Evolutionary conservation across 1,284 basidiomycete species (phyloP).

Genomic region (Amylostereum chailletii): DNA sequence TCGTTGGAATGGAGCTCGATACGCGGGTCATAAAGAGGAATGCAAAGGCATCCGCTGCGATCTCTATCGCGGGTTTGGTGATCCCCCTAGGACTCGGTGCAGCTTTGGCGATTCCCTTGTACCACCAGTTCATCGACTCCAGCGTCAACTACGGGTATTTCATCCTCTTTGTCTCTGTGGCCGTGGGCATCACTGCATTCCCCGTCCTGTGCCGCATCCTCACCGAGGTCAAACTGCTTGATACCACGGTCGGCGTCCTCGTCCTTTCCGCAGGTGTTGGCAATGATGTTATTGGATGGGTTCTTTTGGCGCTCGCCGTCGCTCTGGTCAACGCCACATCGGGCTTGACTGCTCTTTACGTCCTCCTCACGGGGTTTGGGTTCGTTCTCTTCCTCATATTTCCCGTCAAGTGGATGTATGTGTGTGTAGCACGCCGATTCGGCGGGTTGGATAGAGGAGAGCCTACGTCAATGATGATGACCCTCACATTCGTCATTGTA

Average conservation of each 20-base stretch:
- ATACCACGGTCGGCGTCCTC: constrained; percentile 60
- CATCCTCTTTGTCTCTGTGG: constrained; percentile 61
- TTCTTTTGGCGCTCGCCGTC: constrained; percentile 46
- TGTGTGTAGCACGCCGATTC: constrained; percentile 59
- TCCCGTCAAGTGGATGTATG: constrained; percentile 57
- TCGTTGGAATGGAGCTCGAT: constrained; percentile 87
- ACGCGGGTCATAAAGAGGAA: constrained; percentile 47
- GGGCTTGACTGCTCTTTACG: constrained; percentile 52
- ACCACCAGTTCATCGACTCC: constrained; percentile 47
- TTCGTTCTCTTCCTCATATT: constrained; percentile 55
- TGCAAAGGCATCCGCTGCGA: constrained; percentile 29
- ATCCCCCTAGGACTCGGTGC: constrained; percentile 63
- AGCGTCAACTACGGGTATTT: constrained; percentile 57
- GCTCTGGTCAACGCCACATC: constrained; percentile 53
- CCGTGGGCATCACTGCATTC: constrained; percentile 58
- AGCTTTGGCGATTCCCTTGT: constrained; percentile 54
- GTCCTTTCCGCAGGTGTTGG: constrained; percentile 65
- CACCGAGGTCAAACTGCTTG: constrained; percentile 34
- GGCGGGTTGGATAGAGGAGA: constrained; percentile 67
- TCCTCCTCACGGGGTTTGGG: constrained; percentile 48
- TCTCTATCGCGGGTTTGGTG: constrained; percentile 50
- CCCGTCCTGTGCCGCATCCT: constrained; percentile 60
- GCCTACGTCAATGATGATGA: constrained; percentile 76
- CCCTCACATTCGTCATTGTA: constrained; percentile 67
- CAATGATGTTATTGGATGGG: constrained; percentile 54